Evolutionary conservation across 139 green algal species (phyloP).

Genomic region (Chlamydomonas asymmetrica): DNA sequence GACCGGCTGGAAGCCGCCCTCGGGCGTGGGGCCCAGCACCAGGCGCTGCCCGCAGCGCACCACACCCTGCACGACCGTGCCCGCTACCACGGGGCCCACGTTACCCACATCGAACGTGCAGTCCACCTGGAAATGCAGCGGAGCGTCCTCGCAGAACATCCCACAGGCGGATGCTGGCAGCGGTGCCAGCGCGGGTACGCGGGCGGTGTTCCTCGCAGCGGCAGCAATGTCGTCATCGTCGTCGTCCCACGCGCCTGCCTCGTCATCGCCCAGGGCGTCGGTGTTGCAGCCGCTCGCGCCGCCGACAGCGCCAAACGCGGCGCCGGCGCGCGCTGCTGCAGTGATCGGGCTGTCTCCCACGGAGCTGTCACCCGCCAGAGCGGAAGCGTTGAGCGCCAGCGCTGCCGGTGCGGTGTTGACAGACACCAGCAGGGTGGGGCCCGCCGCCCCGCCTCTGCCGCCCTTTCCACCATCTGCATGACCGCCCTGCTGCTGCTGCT

Average conservation of each 20-base stretch:
- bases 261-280: too few species aligned
- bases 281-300: background rate
- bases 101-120: constrained; percentile 71
- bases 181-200: background rate
- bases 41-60: constrained; percentile 65
- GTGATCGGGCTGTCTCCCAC: background rate
- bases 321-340: background rate
- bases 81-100: constrained; percentile 77
- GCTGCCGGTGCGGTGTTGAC: background rate
- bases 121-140: constrained; percentile 78
- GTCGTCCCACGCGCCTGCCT: too few species aligned
- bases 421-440: constrained; percentile 4
- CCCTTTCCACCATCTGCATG: background rate
- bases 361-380: background rate
- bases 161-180: too few species aligned
- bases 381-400: background rate
- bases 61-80: constrained; percentile 63
- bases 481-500: constrained; percentile 11
- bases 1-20: constrained; percentile 62
- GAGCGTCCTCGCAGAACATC: background rate
- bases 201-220: too few species aligned
- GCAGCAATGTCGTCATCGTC: too few species aligned
- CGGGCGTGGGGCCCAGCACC: constrained; percentile 63
- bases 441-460: background rate
- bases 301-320: background rate